Evolutionary conservation across 2,329 filamentous ascomycete genomes (phyloP).

Genomic region (Ophiostoma himal-ulmi): DNA sequence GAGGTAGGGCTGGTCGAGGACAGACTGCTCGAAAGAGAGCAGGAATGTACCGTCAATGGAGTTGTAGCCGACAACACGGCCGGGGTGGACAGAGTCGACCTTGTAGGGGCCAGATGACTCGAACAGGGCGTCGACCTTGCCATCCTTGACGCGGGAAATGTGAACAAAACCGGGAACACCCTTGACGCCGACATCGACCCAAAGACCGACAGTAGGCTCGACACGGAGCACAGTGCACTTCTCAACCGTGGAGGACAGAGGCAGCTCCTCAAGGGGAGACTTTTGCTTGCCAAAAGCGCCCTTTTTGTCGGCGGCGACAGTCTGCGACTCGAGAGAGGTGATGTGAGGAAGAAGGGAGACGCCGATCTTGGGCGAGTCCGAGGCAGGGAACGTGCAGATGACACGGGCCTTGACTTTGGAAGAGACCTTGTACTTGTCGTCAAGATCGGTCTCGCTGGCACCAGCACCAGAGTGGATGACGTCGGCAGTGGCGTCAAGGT

Average conservation of each 20-base stretch:
- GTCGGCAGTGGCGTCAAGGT: slow-evolving; percentile 86
- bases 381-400: slow-evolving; percentile 76
- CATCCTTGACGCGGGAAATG: slow-evolving; percentile 86
- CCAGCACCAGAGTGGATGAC: slow-evolving; percentile 79
- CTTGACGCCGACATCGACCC: slow-evolving; percentile 63
- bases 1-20: slow-evolving; percentile 83
- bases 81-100: slow-evolving; percentile 69
- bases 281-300: neutral
- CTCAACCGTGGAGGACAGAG: slow-evolving; percentile 69
- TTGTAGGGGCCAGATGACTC: slow-evolving; percentile 72
- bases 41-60: slow-evolving; percentile 79
- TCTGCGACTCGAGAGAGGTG: slow-evolving; percentile 46
- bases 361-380: slow-evolving; percentile 75
- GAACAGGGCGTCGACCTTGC: slow-evolving; percentile 77
- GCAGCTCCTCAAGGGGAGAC: slow-evolving; percentile 53
- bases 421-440: slow-evolving; percentile 73
- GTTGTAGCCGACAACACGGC: slow-evolving; percentile 81
- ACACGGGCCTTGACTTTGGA: slow-evolving; percentile 80
- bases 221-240: slow-evolving; percentile 75
- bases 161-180: slow-evolving; percentile 83
- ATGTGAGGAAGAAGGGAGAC: slow-evolving; percentile 86
- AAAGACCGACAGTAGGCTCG: slow-evolving; percentile 73
- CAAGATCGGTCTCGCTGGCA: slow-evolving; percentile 61
- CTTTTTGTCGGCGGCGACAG: slow-evolving; percentile 25
- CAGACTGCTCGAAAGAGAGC: slow-evolving; percentile 72